Evolutionary conservation across 2,329 filamentous ascomycete species (phyloP).

Genomic region (Monilinia polystroma): DNA sequence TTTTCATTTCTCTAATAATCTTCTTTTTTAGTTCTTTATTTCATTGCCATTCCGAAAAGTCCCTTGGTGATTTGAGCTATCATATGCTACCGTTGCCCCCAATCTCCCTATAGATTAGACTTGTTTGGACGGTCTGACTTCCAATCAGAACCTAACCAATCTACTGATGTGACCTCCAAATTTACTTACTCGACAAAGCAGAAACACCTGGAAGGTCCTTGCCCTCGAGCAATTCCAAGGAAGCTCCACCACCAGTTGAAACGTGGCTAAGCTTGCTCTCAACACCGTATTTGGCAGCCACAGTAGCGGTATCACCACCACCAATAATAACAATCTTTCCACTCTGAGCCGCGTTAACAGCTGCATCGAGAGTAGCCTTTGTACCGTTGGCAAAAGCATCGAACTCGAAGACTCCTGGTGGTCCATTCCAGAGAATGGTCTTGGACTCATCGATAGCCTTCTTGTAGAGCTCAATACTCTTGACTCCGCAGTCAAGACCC

Average conservation of each 20-base stretch:
- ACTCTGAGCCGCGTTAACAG: slow-evolving; percentile 72
- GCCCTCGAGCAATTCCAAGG: slow-evolving; percentile 93
- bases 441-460: slow-evolving; percentile 81
- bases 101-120: slow-evolving; percentile 37
- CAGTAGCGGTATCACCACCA: slow-evolving; percentile 95
- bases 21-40: slow-evolving; percentile 12
- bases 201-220: slow-evolving; percentile 94
- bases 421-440: slow-evolving; percentile 99
- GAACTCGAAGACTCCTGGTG: slow-evolving; percentile 95
- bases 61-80: slow-evolving; percentile 36
- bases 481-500: slow-evolving; percentile 90
- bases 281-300: slow-evolving; percentile 93
- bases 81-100: slow-evolving; percentile 22
- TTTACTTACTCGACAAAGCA: slow-evolving; percentile 79
- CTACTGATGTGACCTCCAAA: slow-evolving; percentile 24
- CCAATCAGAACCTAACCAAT: slow-evolving; percentile 33
- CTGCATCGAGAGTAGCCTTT: slow-evolving; percentile 87
- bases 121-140: slow-evolving; percentile 35
- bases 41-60: slow-evolving; percentile 28
- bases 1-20: slow-evolving; percentile 12
- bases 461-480: slow-evolving; percentile 87
- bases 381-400: slow-evolving; percentile 91
- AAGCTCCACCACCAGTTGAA: slow-evolving; percentile 93
- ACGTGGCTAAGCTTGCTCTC: slow-evolving; percentile 98
- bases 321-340: slow-evolving; percentile 98